Evolutionary conservation across 1,139 yeast species (phyloP).

Genomic region (Magnusiomyces ingens): DNA sequence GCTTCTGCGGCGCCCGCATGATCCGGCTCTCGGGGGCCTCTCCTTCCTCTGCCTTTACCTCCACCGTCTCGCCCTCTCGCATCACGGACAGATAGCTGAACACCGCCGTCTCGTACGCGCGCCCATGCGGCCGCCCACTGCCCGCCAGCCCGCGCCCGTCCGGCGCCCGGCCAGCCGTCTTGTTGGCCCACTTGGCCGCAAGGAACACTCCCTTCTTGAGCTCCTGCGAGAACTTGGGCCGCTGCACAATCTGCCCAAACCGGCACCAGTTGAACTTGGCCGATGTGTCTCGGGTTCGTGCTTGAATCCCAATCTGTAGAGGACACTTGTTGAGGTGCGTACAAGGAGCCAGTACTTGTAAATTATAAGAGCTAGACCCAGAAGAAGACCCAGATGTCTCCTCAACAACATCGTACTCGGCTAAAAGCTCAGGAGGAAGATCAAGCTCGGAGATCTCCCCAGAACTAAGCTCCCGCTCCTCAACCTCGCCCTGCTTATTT

Average conservation of each 20-base stretch:
- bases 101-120: slow-evolving; percentile 64
- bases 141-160: slow-evolving; percentile 47
- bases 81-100: slow-evolving; percentile 72
- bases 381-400: slow-evolving; percentile 15
- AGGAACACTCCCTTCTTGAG: slow-evolving; percentile 73
- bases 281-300: slow-evolving; percentile 52
- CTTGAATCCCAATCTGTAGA: slow-evolving; percentile 67
- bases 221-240: slow-evolving; percentile 75
- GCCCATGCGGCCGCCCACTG: slow-evolving; percentile 69
- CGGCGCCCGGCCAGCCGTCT: slow-evolving; percentile 32
- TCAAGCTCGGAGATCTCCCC: slow-evolving; percentile 38
- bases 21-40: slow-evolving; percentile 48
- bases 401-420: slow-evolving; percentile 37
- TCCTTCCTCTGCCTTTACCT: background rate
- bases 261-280: slow-evolving; percentile 63
- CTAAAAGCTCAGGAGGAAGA: slow-evolving; percentile 25
- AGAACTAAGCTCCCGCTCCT: background rate
- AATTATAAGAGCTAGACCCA: slow-evolving; percentile 5
- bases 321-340: slow-evolving; percentile 87
- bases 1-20: slow-evolving; percentile 62
- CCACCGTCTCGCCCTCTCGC: slow-evolving; percentile 36
- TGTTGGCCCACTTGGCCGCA: slow-evolving; percentile 65
- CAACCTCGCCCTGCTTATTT: background rate
- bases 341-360: slow-evolving; percentile 73
- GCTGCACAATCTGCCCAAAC: slow-evolving; percentile 60